Percentiles rank a stretch among this genome's conserved stretches.
Conservation (phyloP, 257 asterid genomes). For the Perilla frutescens region DNA sequence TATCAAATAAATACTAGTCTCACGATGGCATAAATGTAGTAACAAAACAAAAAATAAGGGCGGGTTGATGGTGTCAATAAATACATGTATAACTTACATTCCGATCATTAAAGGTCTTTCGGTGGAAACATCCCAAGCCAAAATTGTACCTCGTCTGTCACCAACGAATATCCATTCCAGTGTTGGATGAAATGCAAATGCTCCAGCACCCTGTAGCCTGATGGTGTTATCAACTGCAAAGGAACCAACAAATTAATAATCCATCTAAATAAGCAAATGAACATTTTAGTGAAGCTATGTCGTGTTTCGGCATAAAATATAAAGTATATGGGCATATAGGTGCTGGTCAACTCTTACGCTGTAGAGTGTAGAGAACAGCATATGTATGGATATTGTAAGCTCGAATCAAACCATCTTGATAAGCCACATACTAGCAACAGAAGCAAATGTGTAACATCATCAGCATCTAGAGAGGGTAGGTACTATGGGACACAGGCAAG, state of each 20-base stretch:
- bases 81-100: conserved; percentile 64
- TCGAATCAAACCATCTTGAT: conserved; percentile 95
- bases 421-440: conserved; percentile 89
- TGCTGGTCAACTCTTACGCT: conserved; percentile 66
- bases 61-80: conserved; percentile 18
- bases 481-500: conserved; percentile 25
- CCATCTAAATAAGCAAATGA: conserved; percentile 20
- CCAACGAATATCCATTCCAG: conserved; percentile 98
- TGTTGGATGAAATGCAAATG: conserved; percentile 96
- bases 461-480: conserved; percentile 34
- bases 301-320: conserved; percentile 22
- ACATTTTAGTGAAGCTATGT: conserved; percentile 23
- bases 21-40: conserved; percentile 12
- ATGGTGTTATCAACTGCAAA: conserved; percentile 95
- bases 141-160: conserved; percentile 96
- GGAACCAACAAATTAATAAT: conserved; percentile 32
- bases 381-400: conserved; percentile 94
- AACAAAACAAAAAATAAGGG: neutral
- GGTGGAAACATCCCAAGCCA: conserved; percentile 99
- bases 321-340: conserved; percentile 25
- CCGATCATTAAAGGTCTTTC: conserved; percentile 99
- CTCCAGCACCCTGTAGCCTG: conserved; percentile 96
- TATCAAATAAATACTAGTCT: neutral
- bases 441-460: conserved; percentile 35
- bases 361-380: conserved; percentile 93